Conservation (phyloP, 2,329 filamentous ascomycete species). For the Phaeoacremonium minimum region DNA sequence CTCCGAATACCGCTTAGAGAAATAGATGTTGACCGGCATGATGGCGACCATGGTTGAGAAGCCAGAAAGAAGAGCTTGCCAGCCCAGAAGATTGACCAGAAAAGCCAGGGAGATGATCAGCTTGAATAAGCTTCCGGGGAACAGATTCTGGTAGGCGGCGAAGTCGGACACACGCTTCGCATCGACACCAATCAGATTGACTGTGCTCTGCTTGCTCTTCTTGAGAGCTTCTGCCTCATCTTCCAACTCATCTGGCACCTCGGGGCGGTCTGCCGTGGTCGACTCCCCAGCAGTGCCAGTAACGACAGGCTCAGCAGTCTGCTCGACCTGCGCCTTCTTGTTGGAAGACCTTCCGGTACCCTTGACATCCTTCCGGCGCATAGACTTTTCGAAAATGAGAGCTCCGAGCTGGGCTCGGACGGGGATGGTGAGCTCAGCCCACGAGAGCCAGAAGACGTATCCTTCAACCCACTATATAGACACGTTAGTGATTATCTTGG, state of each 20-base stretch:
- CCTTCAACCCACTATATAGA: slow-evolving; percentile 52
- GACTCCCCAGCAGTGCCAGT: slow-evolving; percentile 19
- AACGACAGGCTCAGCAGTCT: slow-evolving; percentile 20
- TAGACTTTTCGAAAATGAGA: slow-evolving; percentile 71
- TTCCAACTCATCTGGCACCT: slow-evolving; percentile 36
- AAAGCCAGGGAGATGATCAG: slow-evolving; percentile 63
- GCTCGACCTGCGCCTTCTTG: slow-evolving; percentile 27
- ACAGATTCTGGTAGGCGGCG: slow-evolving; percentile 59
- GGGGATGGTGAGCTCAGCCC: slow-evolving; percentile 58
- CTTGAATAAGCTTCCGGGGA: slow-evolving; percentile 59
- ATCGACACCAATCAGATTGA: slow-evolving; percentile 78
- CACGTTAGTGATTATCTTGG: too few species aligned
- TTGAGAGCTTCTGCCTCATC: slow-evolving; percentile 39
- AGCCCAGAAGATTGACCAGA: slow-evolving; percentile 66
- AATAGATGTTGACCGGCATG: slow-evolving; percentile 64
- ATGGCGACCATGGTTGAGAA: slow-evolving; percentile 60
- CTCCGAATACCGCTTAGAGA: slow-evolving; percentile 59
- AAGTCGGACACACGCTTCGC: slow-evolving; percentile 66
- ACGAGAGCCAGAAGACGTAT: slow-evolving; percentile 64
- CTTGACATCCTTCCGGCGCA: slow-evolving; percentile 75
- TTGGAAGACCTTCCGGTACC: slow-evolving; percentile 45
- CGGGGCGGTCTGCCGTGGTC: slow-evolving; percentile 22
- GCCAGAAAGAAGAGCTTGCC: slow-evolving; percentile 63
- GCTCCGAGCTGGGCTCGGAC: slow-evolving; percentile 67
- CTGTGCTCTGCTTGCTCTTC: slow-evolving; percentile 63